Evolutionary conservation across 1,284 basidiomycete species (phyloP).

Genomic region (Irpex sp.): DNA sequence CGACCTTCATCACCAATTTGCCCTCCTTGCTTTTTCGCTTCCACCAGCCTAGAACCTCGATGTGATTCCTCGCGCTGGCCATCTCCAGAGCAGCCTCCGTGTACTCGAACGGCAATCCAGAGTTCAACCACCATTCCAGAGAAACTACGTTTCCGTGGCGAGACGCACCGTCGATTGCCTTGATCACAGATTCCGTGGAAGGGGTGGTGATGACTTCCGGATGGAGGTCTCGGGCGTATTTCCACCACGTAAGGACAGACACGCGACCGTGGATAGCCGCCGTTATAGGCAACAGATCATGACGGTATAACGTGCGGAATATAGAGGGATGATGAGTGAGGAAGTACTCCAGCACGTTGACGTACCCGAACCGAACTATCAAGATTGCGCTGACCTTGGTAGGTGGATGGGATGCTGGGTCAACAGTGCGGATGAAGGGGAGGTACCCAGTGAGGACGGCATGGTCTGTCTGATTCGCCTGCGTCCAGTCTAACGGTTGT

Average conservation of each 20-base stretch:
- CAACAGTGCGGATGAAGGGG: slow-evolving; percentile 49
- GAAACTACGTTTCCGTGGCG: slow-evolving; percentile 59
- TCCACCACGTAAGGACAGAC: slow-evolving; percentile 77
- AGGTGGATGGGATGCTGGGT: slow-evolving; percentile 49
- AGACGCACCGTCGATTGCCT: slow-evolving; percentile 69
- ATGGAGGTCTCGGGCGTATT: slow-evolving; percentile 52
- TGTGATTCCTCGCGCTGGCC: slow-evolving; percentile 67
- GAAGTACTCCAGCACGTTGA: slow-evolving; percentile 68
- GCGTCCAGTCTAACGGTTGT: slow-evolving; percentile 62
- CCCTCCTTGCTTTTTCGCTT: slow-evolving; percentile 28
- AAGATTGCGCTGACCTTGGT: slow-evolving; percentile 62
- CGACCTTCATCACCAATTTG: slow-evolving; percentile 64
- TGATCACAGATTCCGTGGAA: slow-evolving; percentile 43
- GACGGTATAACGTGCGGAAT: slow-evolving; percentile 55
- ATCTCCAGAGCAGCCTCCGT: slow-evolving; percentile 71
- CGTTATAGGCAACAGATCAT: slow-evolving; percentile 64
- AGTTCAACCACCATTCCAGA: slow-evolving; percentile 67
- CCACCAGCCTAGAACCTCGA: slow-evolving; percentile 78
- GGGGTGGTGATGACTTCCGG: slow-evolving; percentile 52
- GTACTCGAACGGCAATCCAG: slow-evolving; percentile 56
- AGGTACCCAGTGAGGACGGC: slow-evolving; percentile 63
- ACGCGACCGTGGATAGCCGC: slow-evolving; percentile 70
- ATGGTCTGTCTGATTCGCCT: slow-evolving; percentile 60
- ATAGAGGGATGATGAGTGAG: slow-evolving; percentile 55
- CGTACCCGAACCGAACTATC: slow-evolving; percentile 68